phyloP scores from a whole-genome alignment of 192 early-diverging fungal species.

The Phlyctochytrium bullatum region DNA sequence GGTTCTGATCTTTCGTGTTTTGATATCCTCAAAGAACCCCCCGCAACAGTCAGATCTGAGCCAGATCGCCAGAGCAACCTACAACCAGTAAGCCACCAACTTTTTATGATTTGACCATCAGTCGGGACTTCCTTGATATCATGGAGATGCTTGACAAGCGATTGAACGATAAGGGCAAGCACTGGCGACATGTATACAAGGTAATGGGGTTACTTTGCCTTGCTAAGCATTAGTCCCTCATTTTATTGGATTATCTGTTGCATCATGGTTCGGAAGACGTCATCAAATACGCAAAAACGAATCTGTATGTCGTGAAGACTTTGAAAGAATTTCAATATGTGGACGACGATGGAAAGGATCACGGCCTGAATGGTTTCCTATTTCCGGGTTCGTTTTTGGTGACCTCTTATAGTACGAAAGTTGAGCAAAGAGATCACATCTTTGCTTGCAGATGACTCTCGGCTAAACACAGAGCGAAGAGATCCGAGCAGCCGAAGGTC shows the following conservation, averaged over 20 bases:
- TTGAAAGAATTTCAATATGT: slow-evolving; percentile 95
- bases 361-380: slow-evolving; percentile 77
- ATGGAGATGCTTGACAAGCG: slow-evolving; percentile 99
- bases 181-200: slow-evolving; percentile 99
- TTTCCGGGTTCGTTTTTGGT: background rate
- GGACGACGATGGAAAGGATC: slow-evolving; percentile 88
- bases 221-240: slow-evolving; percentile 64
- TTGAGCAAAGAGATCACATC: slow-evolving; percentile 88
- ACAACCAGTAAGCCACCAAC: slow-evolving; percentile 71
- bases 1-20: background rate
- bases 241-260: slow-evolving; percentile 81
- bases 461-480: slow-evolving; percentile 73
- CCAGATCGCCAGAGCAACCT: slow-evolving; percentile 81
- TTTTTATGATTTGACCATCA: slow-evolving; percentile 21
- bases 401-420: slow-evolving; percentile 69
- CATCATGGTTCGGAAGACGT: slow-evolving; percentile 83
- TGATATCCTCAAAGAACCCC: slow-evolving; percentile 44
- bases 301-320: slow-evolving; percentile 92
- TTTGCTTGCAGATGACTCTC: slow-evolving; percentile 73
- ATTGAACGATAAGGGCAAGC: slow-evolving; percentile 94
- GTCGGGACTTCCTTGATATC: slow-evolving; percentile 88
- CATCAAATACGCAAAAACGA: slow-evolving; percentile 82
- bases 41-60: slow-evolving; percentile 76
- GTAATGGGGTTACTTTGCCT: slow-evolving; percentile 48
- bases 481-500: slow-evolving; percentile 22